Base-by-base conservation (phyloP, 1,284 basidiomycete species). In the Peniophora sp. region DNA sequence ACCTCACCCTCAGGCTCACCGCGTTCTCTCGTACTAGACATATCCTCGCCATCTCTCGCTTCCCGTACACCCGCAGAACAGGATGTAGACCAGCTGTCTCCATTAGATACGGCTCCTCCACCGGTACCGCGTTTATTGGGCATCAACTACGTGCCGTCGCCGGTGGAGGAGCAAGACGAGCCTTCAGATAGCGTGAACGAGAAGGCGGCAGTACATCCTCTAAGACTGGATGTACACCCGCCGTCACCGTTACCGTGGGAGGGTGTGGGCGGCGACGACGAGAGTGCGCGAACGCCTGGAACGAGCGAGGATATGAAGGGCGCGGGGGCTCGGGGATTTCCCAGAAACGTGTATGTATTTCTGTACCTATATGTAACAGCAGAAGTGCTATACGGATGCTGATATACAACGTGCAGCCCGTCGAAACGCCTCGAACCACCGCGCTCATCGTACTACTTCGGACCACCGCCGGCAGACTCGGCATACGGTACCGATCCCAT, bases 381-480 rank as follows among this genome's bases (percentile, higher is more conserved):
- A 48, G 5, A 41, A 49, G 60, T 57, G 17, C 8, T 35, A 2
- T 20, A 20, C 20, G 43, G 9, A 27, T 46, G 3, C 35, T 22
- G 47, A 56, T 38, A 52, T 44, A 11, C 48, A 11, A 20, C 5
- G 32, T n/a, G 16, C 5, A 10, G 2, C 38, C 2, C 52, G 68
- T 65, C 24, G 50, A 53, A 16, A 55, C 56, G 11, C 74, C 79
- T 36, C 72, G 75, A 2, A 60, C 77, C 47, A 77, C 89, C 88
- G 23, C 80, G 80, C 58, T 91, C 89, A 0, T 78, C 85, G 23
- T 91, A 90, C 66, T 89, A 89, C 63, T 86, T 83, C 65, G 88
- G 87, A n/a, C 85, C 88, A 2, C 88, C 89, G 16, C 74, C 82
- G 2, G 62, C 77, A 19, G 81, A 81, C 55, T 76, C 85, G 27